Evolutionary conservation across 2,329 filamentous ascomycete genomes (phyloP).

Genomic region (Phaeosphaeria sp.): DNA sequence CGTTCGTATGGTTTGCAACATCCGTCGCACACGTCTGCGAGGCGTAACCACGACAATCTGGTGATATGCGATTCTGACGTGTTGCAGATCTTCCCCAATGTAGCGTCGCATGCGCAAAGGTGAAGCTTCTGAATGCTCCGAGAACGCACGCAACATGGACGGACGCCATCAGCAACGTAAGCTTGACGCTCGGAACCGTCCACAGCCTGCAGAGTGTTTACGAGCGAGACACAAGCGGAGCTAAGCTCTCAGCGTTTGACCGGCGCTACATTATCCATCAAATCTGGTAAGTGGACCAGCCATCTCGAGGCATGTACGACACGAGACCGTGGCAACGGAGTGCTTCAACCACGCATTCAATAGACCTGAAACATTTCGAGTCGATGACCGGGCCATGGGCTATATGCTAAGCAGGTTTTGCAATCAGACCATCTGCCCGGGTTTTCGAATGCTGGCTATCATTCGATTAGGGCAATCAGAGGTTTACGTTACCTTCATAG

Average conservation of each 20-base stretch:
- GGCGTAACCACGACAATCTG: neutral
- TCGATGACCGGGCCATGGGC: neutral
- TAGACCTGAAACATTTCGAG: constrained; percentile 1
- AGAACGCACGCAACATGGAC: neutral
- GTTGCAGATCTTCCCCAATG: neutral
- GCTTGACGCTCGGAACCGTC: neutral
- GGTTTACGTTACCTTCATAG: neutral
- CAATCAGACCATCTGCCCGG: neutral
- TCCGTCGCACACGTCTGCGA: neutral
- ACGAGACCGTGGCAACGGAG: neutral
- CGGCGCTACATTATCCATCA: neutral
- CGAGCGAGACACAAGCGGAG: neutral
- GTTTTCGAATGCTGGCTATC: neutral
- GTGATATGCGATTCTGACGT: neutral
- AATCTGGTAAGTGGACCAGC: neutral
- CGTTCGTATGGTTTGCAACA: neutral
- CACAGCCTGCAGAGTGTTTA: neutral
- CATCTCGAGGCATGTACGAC: constrained; percentile 5
- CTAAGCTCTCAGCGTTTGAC: neutral
- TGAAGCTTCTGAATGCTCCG: neutral
- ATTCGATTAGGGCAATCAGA: neutral
- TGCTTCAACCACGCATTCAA: neutral
- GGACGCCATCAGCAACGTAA: neutral
- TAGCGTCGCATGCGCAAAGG: neutral
- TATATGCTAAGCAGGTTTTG: neutral